Base-by-base conservation (phyloP, 2,329 filamentous ascomycete species). In the Trichoderma sp. region DNA sequence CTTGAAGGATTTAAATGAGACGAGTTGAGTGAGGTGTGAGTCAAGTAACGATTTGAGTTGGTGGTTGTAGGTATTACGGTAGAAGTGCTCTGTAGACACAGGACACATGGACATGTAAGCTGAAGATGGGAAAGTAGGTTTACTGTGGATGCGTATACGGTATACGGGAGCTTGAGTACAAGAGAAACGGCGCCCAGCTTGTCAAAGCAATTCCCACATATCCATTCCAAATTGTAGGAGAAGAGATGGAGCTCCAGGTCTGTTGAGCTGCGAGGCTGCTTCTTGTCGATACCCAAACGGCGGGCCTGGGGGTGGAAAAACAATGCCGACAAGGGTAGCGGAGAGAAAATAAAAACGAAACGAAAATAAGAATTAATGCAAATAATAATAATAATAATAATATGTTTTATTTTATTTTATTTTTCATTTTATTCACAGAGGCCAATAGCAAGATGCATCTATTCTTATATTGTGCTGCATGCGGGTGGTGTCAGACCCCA, bases 381-480 rank as follows among this genome's bases (percentile, higher is more conserved):
- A 30, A 36, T 12, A 26, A 53, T 65, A 23, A 50, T 23, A 23
- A 23, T 23, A 26, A 26, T 7, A 23, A 53, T n/a, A 39, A 36
- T 36, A 36, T 15, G 13, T 17, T 50, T 50, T 20, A 17, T 50
- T 62, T 61, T 50, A 50, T 68, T 47, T 69, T 67, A 36, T 7
- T 32, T 36, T 66, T 11, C 7, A 9, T n/a, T 20, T 55, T 32
- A 5, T 26, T 36, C 12, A 4, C 26, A 55, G 17, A 66, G 32
- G 28, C 39, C 66, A 61, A 50, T 61, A 36, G 17, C 23, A n/a
- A 30, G 26, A 9, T 57, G 64, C 57, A 69, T 50, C 66, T 62
- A 69, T 69, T 62, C 66, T 69, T 59, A 68, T 69, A 62, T 69
- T 62, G 58, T 26, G n/a, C 30, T 57, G 58, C 68, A 62, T 63